Conservation (phyloP, 495 filamentous ascomycete genomes). For the Penicillium maclennaniae region DNA sequence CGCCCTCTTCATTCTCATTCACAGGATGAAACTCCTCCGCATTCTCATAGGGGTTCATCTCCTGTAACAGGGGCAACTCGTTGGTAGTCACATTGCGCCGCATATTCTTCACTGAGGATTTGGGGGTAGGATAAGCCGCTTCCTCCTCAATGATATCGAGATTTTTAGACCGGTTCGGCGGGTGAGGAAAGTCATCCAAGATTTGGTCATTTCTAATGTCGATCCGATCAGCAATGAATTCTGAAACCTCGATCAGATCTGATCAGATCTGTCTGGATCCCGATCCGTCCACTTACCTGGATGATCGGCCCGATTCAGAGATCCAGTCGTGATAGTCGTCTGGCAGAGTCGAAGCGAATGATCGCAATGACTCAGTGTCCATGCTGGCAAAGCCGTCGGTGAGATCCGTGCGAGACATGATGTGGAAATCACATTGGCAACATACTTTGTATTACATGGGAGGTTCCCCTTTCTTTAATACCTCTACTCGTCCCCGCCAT, state of each 20-base stretch:
- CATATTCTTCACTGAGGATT: slow-evolving; percentile 23
- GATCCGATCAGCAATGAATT: neutral
- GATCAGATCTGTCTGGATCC: too few species aligned
- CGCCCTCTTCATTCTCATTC: slow-evolving; percentile 24
- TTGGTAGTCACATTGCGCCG: slow-evolving; percentile 20
- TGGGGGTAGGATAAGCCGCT: slow-evolving; percentile 17
- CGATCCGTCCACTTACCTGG: slow-evolving; percentile 12
- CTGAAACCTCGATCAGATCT: too few species aligned
- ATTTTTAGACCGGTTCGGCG: slow-evolving; percentile 12
- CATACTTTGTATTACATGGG: neutral
- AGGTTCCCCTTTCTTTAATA: slow-evolving; percentile 14
- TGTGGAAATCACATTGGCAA: neutral
- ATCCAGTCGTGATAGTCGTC: slow-evolving; percentile 29
- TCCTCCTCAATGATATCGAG: slow-evolving; percentile 23
- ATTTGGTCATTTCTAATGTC: slow-evolving; percentile 17
- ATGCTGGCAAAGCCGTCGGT: slow-evolving; percentile 9
- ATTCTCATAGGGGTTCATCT: slow-evolving; percentile 23
- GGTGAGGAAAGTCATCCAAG: slow-evolving; percentile 24
- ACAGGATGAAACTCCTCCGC: slow-evolving; percentile 27
- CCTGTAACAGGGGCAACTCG: slow-evolving; percentile 25
- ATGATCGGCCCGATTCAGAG: slow-evolving; percentile 19
- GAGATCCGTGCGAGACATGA: slow-evolving; percentile 16
- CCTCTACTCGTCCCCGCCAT: neutral
- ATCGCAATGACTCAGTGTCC: slow-evolving; percentile 23
- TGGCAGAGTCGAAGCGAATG: slow-evolving; percentile 17